phyloP scores from a whole-genome alignment of 2,329 filamentous ascomycete species.

The Ophiostoma sp. region DNA sequence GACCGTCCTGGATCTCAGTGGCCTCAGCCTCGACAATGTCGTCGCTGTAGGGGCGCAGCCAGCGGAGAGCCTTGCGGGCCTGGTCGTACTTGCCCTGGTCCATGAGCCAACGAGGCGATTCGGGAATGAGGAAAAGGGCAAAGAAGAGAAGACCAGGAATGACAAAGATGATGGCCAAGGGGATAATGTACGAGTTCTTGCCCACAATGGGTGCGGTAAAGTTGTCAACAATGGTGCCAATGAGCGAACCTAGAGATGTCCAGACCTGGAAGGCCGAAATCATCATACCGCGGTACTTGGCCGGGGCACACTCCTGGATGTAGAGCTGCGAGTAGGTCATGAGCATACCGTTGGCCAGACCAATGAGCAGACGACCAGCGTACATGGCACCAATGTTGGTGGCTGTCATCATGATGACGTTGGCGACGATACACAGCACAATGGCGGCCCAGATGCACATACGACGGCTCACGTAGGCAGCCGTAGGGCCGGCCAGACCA shows the following conservation, averaged over 20 bases:
- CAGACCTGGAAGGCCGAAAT: conserved; percentile 40
- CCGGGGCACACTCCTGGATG: conserved; percentile 39
- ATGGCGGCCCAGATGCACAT: conserved; percentile 49
- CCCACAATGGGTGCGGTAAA: conserved; percentile 43
- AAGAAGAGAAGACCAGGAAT: conserved; percentile 41
- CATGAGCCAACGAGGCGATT: conserved; percentile 45
- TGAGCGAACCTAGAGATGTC: conserved; percentile 40
- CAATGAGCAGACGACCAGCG: conserved; percentile 55
- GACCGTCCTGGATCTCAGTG: conserved; percentile 41
- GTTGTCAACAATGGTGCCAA: conserved; percentile 54
- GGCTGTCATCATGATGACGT: conserved; percentile 60
- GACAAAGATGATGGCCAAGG: conserved; percentile 44
- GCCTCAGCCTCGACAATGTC: conserved; percentile 39
- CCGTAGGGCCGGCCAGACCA: conserved; percentile 43
- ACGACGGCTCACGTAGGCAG: conserved; percentile 38
- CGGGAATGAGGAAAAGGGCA: conserved; percentile 43
- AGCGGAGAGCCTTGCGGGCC: conserved; percentile 39
- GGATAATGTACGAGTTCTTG: conserved; percentile 43
- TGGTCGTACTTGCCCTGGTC: conserved; percentile 39
- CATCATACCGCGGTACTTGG: conserved; percentile 39
- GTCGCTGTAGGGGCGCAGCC: conserved; percentile 38
- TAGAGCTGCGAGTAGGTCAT: conserved; percentile 52
- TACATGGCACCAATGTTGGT: conserved; percentile 55
- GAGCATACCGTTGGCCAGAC: conserved; percentile 57
- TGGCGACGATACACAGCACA: conserved; percentile 51